Conservation (phyloP, 164 flowering plant genomes). For the Aristolochia contorta region DNA sequence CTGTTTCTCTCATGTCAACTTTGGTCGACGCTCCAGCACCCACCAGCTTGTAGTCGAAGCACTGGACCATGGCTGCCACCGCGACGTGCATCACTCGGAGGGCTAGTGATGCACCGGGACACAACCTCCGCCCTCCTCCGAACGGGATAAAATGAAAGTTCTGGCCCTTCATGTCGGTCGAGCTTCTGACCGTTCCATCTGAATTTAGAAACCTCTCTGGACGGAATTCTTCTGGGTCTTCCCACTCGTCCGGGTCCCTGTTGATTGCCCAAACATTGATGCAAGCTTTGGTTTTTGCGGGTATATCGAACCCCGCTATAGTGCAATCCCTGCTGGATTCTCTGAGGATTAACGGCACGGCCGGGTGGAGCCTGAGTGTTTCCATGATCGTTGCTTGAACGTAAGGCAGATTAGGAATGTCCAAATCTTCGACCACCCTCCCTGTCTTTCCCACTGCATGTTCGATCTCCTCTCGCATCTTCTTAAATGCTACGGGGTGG, state of each 20-base stretch:
- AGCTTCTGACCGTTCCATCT: background rate
- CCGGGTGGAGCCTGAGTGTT: slow-evolving; percentile 2
- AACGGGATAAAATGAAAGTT: slow-evolving; percentile 26
- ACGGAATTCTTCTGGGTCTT: slow-evolving; percentile 4
- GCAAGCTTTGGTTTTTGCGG: background rate
- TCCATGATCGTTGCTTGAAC: slow-evolving; percentile 7
- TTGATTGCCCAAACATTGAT: slow-evolving; percentile 5
- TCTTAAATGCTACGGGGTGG: slow-evolving; percentile 1
- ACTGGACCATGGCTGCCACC: slow-evolving; percentile 5
- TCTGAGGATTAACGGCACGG: background rate
- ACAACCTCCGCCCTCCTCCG: slow-evolving; percentile 25
- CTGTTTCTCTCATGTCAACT: no score
- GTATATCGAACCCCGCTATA: slow-evolving; percentile 8
- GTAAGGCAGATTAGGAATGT: slow-evolving; percentile 9
- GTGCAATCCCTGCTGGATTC: slow-evolving; percentile 5
- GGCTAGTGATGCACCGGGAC: slow-evolving; percentile 9
- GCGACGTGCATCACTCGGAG: slow-evolving; percentile 1
- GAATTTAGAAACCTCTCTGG: slow-evolving; percentile 10
- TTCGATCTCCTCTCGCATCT: slow-evolving; percentile 6
- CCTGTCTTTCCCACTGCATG: background rate
- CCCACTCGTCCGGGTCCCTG: slow-evolving; percentile 7
- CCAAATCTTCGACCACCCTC: slow-evolving; percentile 8
- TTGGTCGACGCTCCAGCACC: no score
- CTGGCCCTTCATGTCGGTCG: slow-evolving; percentile 20
- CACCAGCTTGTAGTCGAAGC: slow-evolving; percentile 8